These are phyloP conservation scores for Pleurotus cornucopiae DNA, from an alignment of 768 basidiomycete species.

Conservation along the genomic window DNA sequence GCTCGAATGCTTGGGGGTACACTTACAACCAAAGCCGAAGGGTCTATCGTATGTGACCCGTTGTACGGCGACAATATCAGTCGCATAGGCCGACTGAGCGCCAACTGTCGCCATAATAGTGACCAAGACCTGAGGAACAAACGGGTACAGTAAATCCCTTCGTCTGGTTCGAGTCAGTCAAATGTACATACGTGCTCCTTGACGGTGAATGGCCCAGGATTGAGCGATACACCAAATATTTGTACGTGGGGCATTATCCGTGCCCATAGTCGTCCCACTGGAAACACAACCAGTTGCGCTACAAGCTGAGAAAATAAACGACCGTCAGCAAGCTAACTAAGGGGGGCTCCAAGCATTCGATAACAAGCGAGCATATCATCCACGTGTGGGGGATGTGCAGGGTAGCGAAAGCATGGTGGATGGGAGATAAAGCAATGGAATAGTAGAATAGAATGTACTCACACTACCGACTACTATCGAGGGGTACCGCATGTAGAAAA, in stretches of 20 bases:
- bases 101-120: slow-evolving; percentile 61
- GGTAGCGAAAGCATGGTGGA: not conserved
- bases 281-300: slow-evolving; percentile 69
- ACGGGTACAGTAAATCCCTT: slow-evolving; percentile 9
- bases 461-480: slow-evolving; percentile 54
- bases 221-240: slow-evolving; percentile 58
- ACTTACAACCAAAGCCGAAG: slow-evolving; percentile 44
- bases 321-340: slow-evolving; percentile 10
- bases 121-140: slow-evolving; percentile 45
- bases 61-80: slow-evolving; percentile 74
- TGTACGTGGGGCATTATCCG: slow-evolving; percentile 46
- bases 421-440: not conserved
- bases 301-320: slow-evolving; percentile 38
- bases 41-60: slow-evolving; percentile 60
- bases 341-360: not conserved
- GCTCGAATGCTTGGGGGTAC: not conserved
- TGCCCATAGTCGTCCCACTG: slow-evolving; percentile 67
- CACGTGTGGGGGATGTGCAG: slow-evolving; percentile 5
- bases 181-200: slow-evolving; percentile 50
- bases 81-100: slow-evolving; percentile 57
- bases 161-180: too few relatives aligned
- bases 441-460: slow-evolving; percentile 17
- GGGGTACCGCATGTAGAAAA: slow-evolving; percentile 72
- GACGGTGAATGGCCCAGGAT: slow-evolving; percentile 74
- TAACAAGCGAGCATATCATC: not conserved